Evolutionary conservation across 1,139 yeast genomes (phyloP), one percentile per base, ranked within the genome.

Genomic region (Protomyces lactucae-debilis): DNA sequence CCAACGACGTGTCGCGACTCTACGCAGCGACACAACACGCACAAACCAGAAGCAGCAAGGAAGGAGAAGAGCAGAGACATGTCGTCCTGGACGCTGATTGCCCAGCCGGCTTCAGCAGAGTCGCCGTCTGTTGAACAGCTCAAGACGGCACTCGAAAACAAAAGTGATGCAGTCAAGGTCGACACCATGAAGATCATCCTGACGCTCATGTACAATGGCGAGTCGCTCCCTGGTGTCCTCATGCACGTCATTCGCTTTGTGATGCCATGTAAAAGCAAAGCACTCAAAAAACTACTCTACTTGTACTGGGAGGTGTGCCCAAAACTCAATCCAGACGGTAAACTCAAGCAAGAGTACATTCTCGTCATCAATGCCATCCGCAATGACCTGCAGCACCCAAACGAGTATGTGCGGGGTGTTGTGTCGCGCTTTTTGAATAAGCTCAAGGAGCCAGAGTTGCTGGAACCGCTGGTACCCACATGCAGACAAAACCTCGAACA

Each of bases 241-340:
- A 93, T 95, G 99, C 97, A 92, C 75, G 88, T 95, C 70, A 93
- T 95, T 72, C 84, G 99, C 73, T 95, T 90, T 73, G 95, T 95
- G 66, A 91, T 95, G 97, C 99, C 99, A 23, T 89, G 97, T 23
- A 87, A 82, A 73, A 86, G 86, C 77, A 95, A 93, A 78, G 89
- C 87, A 72, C 83, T 95, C 77, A 95, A 95, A 80, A 93, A 92
- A 76, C 81, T 95, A 73, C 80, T 95, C 70, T 95, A 93, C 74
- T 90, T 91, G 73, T 95, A 95, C 79, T 95, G 99, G 99, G 99
- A 95, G 76, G 90, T 92, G 65, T 95, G 97, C 74, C 96, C 97
- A 64, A 95, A 95, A 77, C 80, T 86, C 71, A 96, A 90, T 71
- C 81, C 83, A 57, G 86, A 87, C 61, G 99, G 99, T 4, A 89